Base-by-base conservation (phyloP, 495 filamentous ascomycete species). In the Lentithecium fluviatile region DNA sequence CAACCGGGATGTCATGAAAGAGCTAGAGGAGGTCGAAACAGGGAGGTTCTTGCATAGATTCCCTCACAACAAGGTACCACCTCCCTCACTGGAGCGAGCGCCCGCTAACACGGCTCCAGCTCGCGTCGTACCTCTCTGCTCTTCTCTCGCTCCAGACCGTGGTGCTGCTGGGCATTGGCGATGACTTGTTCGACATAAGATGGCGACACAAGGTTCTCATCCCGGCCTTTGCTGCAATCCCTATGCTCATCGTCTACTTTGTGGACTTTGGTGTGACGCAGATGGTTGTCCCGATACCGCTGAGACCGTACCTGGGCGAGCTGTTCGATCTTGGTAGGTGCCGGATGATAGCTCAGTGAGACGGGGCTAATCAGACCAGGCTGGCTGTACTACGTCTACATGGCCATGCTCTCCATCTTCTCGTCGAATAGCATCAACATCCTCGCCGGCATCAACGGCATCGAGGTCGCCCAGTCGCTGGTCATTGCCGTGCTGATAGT, bases 131-230 rank as follows among this genome's bases (percentile, higher is more conserved):
- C 72, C 84, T 97, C 34, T 97, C 94, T 12, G 93, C 91, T 37
- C 84, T 97, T 57, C 83, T 97, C 56, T 95, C 91, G 6, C 82
- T 99, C 26, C 90, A 96, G 75, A 87, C 83, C 24, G 87, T 96
- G 54, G 85, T 89, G 26, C 85, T 97, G 40, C 88, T 99, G 40
- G 94, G 94, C 34, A 87, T 97, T 56, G 89, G 89, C 21, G 94
- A 99, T 73, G 94, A 99, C 73, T 82, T 97, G 13, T 95, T 99
- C 75, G 94, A 99, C 73, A 95, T 99, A 67, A 85, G 95, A 67
- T 99, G 94, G 94, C 86, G 94, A 50, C 95, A 99, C 78, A 99
- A 99, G 75, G 85, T 97, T 69, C 85, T 97, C 74, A 96, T 99
- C 62, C 94, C 94, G 4, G 95, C 89, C 15, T 90, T 99, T 68